Evolutionary conservation across 768 basidiomycete genomes (phyloP), one percentile per base, ranked within the genome.

Genomic region (Terana coerulea): DNA sequence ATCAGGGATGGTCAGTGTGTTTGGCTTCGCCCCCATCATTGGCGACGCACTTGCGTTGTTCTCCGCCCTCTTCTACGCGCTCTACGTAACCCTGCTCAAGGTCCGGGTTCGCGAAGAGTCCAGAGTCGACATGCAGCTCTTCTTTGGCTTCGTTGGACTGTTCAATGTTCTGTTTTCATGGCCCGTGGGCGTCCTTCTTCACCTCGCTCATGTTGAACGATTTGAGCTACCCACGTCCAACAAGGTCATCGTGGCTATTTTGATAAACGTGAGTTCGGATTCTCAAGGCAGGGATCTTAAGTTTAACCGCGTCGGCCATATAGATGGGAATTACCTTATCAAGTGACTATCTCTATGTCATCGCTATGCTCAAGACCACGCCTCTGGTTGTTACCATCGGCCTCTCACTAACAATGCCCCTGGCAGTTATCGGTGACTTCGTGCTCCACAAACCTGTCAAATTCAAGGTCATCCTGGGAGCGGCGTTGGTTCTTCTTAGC

Each of bases 291-390:
- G n/a, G n/a, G n/a, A 17, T 26, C 25, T 25, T 9, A 3, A 26
- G 29, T 35, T 30, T 19, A 2, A 8, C n/a, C 31, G 43, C 11
- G 28, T 29, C 3, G 35, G 24, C 44, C 48, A 11, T 36, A 26
- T 51, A 95, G 86, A 93, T 92, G 88, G 69, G 72, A 28, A 91
- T 95, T 60, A 92, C 91, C 0, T 69, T 89, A 28, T 81, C 80
- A 8, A 90, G 88, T 53, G 93, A 97, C 69, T 95, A 87, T 63
- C 64, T 93, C 40, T 92, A 92, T 64, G 83, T 91, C 25, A 63
- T 91, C 17, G 88, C 94, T 2, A 95, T 98, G 93, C 81, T 99
- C 56, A 95, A 95, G 72, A 99, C 95, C 6, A 94, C 94, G 1
- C 95, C 95, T 0, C 72, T 95, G 11, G 91, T 97, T 17, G 95